Conservation (phyloP, 2,329 filamentous ascomycete genomes). For the Lasiodiplodia hormozganensis region DNA sequence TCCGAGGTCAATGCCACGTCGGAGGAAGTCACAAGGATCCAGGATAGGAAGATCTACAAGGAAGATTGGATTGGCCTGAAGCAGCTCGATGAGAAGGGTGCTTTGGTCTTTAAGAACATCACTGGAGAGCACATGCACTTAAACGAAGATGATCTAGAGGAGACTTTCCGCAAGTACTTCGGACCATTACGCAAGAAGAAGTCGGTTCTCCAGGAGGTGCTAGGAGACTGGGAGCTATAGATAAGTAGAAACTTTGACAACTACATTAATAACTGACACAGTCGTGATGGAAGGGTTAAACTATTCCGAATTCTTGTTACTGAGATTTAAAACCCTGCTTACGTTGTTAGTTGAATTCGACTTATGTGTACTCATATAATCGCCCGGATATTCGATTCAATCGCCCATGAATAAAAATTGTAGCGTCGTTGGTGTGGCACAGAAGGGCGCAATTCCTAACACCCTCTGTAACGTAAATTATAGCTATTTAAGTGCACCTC, state of each 20-base stretch:
- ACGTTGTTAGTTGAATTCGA: too few relatives aligned
- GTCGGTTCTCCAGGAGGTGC: slow-evolving; percentile 12
- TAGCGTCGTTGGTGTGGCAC: too few relatives aligned
- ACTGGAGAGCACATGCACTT: slow-evolving; percentile 87
- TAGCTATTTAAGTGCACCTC: too few relatives aligned
- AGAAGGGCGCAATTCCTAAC: too few relatives aligned
- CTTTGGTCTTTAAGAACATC: slow-evolving; percentile 74
- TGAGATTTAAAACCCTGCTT: too few relatives aligned
- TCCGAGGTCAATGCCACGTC: slow-evolving; percentile 77
- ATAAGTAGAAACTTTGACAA: not conserved
- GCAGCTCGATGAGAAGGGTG: slow-evolving; percentile 78
- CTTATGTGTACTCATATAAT: too few relatives aligned
- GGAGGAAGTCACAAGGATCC: slow-evolving; percentile 68
- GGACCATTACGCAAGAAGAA: slow-evolving; percentile 48
- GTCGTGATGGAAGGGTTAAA: too few relatives aligned
- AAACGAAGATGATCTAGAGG: slow-evolving; percentile 67
- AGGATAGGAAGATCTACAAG: slow-evolving; percentile 75
- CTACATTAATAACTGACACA: not conserved
- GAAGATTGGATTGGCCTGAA: slow-evolving; percentile 94
- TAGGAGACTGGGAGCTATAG: slow-evolving; percentile 28
- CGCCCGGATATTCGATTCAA: too few relatives aligned
- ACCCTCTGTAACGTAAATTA: too few relatives aligned
- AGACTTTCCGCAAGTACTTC: slow-evolving; percentile 72
- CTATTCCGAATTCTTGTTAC: too few relatives aligned
- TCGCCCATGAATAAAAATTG: too few relatives aligned